Evolutionary conservation across 2,329 filamentous ascomycete species (phyloP), one percentile per base, ranked within the genome.

Genomic region (Epichloe festucae): DNA sequence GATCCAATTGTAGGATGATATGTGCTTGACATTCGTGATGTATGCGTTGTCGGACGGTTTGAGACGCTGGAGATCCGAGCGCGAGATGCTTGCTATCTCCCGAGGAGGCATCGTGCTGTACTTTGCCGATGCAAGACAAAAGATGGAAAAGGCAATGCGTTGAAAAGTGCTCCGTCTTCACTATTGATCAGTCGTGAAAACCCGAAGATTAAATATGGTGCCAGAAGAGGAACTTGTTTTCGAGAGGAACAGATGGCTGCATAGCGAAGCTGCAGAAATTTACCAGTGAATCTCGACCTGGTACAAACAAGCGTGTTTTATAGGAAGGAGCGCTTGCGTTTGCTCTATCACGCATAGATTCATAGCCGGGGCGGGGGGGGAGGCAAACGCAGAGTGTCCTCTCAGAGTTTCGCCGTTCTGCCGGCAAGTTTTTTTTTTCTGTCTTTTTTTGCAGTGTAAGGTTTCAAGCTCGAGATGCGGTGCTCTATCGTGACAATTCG

Each of bases 1-100:
- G 49, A 74, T 63, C 73, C 73, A 77, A 57, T 72, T 76, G 59
- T 77, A 77, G 2, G 74, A 77, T 2, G 73, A 63, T 11, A 76
- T 53, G 46, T 68, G 62, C 49, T 67, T 60, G 8, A 69, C 64
- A 34, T 69, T 57, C 4, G 63, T 66, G 53, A 74, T 72, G 4
- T 15, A 2, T 17, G 60, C 44, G 27, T 45, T 23, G 2, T 14
- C 23, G 7, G 39, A 19, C 17, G 34, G 10, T 19, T n/a, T 41
- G 15, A 46, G 27, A 15, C 27, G 6, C 15, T 34, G 12, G 5
- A 51, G 42, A 21, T 39, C 19, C 14, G 34, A 34, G 35, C 49
- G 49, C 15, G 41, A 31, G 36, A 51, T 51, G 27, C 1, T 17
- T 21, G 11, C 42, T 17, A 39, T 40, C 8, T 15, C 19, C 10